Evolutionary conservation across 2,329 filamentous ascomycete genomes (phyloP), one percentile per base, ranked within the genome.

Genomic region (Diaporthe aspalathi): DNA sequence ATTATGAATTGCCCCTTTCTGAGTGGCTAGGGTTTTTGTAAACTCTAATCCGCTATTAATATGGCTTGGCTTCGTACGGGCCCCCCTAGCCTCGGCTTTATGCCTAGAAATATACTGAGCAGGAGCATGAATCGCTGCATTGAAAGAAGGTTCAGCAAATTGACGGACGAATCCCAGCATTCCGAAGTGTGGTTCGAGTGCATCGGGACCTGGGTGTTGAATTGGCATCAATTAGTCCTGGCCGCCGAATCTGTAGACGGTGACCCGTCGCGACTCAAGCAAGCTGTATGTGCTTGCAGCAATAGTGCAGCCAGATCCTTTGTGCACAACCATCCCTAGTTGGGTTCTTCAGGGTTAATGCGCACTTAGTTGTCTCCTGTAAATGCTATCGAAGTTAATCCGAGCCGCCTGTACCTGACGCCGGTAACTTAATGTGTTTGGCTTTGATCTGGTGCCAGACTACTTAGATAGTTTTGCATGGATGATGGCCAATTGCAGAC

Each of bases 121-220:
- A 12, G 35, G 35, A 60, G 22, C 22, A 45, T 60, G 56, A 60
- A 45, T 60, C 56, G 54, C 38, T 43, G n/a, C 38, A 45, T 29
- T 43, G 2, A 12, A 24, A n/a, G 7, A 45, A 43, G 27, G 17
- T 60, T 38, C 20, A n/a, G 35, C 14, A 57, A 57, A 43, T 11
- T 27, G 22, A 60, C 56, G 24, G 56, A 20, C 22, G 16, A 27
- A 24, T 11, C 17, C n/a, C 3, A n/a, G 9, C 12, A 60, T 14
- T 9, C 38, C 24, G 14, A 57, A 27, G 22, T 3, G 32, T 24
- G 32, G n/a, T 5, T 35, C 14, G 6, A 27, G 14, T 27, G 14
- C 12, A 1, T 27, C n/a, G 16, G 16, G 20, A 24, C 12, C 11
- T 16, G 35, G 9, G 22, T 20, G 9, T 43, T 27, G 12, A 38